Evolutionary conservation across 768 basidiomycete species (phyloP).

Genomic region (Macrolepiota fuliginosa): DNA sequence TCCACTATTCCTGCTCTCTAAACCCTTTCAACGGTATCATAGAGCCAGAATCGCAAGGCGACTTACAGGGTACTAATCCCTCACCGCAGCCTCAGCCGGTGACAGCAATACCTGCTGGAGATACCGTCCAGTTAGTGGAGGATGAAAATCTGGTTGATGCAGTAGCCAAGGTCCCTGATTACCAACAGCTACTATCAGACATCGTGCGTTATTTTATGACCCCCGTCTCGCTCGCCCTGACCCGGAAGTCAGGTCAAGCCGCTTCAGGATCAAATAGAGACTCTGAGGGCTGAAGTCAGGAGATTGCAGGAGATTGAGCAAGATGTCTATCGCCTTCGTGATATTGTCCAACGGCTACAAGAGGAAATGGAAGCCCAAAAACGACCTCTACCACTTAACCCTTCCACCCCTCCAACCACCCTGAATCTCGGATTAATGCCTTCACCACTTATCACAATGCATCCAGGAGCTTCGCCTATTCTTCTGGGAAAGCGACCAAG

Average conservation of each 20-base stretch:
- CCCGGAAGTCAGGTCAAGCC: slow-evolving; percentile 16
- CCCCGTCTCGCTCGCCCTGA: slow-evolving; percentile 9
- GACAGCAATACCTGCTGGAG: neutral
- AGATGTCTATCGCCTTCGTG: slow-evolving; percentile 23
- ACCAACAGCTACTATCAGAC: neutral
- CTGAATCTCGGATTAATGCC: slow-evolving; percentile 5
- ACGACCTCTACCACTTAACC: slow-evolving; percentile 11
- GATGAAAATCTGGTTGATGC: neutral
- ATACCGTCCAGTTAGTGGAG: neutral
- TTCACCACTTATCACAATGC: slow-evolving; percentile 20
- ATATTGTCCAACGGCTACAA: neutral
- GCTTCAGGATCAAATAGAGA: slow-evolving; percentile 19
- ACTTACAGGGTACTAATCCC: neutral
- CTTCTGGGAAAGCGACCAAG: slow-evolving; percentile 68
- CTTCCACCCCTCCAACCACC: slow-evolving; percentile 15
- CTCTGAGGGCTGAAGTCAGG: slow-evolving; percentile 23
- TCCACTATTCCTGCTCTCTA: neutral
- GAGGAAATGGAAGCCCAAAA: neutral
- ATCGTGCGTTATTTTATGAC: neutral
- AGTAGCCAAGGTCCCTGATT: neutral
- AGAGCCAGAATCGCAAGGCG: slow-evolving; percentile 21
- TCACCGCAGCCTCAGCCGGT: neutral
- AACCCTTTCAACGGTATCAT: slow-evolving; percentile 11
- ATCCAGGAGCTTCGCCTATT: slow-evolving; percentile 41
- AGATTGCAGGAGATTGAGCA: slow-evolving; percentile 18